Base-by-base conservation (phyloP, 192 early-diverging fungal genomes). In the Allomyces javanicus region DNA sequence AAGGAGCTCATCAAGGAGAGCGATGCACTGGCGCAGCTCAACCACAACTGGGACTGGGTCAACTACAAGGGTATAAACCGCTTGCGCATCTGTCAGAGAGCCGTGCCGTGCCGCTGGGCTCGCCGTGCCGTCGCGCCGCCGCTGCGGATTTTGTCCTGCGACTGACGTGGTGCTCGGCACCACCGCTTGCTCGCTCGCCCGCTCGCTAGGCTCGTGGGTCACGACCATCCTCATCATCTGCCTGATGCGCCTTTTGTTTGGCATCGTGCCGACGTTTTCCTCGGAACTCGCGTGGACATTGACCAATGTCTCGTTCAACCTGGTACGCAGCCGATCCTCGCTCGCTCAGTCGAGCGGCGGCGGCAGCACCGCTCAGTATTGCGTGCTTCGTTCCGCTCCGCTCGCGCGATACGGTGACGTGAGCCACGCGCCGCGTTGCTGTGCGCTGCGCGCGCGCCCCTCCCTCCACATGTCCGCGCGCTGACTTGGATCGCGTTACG, bases 251-350 rank as follows among this genome's bases (percentile, higher is more conserved):
- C 72, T 90, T 23, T 71, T 87, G 19, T 86, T 93, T 67, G 82
- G 86, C 24, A 81, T 89, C 43, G 83, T 99, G 71, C 96, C 96
- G 24, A 89, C 90, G 68, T 85, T 96, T 43, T 86, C 89, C 19
- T 77, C 88, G 3, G 96, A 99, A 76, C 79, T 89, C 24, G 87
- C 92, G 70, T 99, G 96, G 96, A 99, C 96, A 7, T 75, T 99
- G 61, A 99, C 94, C 26, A 96, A 91, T 66, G 80, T 96, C 61
- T 74, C 79, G 26, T 99, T 91, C 81, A 93, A 93, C 72, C 73
- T 86, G 64, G 93, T 92, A 80, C 58, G 78, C 75, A 27, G n/a
- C 24, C 22, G 67, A 24, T 64, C 14, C 24, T 27, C 12, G 12
- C 33, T 27, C 67, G 11, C 61, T 21, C 61, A 25, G 25, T n/a